Base-by-base conservation (phyloP, 352 stramenopile genomes). In the Thalassiosira livingstoniorum region DNA sequence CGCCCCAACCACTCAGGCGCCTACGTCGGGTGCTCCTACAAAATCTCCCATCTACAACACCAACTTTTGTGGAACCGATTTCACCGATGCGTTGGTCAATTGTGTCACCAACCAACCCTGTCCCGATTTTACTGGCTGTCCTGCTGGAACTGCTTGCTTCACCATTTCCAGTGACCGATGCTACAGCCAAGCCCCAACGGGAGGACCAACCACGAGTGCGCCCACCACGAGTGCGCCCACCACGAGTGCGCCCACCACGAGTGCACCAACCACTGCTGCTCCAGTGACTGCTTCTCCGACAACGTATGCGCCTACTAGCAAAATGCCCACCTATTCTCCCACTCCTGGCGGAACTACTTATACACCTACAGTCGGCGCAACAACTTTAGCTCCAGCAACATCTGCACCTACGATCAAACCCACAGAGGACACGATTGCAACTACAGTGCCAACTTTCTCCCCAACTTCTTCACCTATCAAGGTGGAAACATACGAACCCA, bases 251-350 rank as follows among this genome's bases (percentile, higher is more conserved):
- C 18, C 7, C 18, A 18, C 42, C 42, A 31, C 58, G 51, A 66
- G 31, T 34, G 4, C 34, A 18, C 11, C 32, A 31, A 23, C 60
- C 2, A 67, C 60, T 23, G 11, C 4, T 27, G 60, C 31, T 70
- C 10, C 35, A 31, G 10, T 42, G 1, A 72, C 64, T 1, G 0
- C 32, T 5, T 39, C 43, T n/a, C 64, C 64, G 11, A 72, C 64
- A 13, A 4, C 64, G 47, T 37, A 25, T 4, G 29, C 27, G 18
- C 34, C 45, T 18, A 70, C 60, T 29, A 27, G 43, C 27, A 21
- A 34, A 34, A 10, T 70, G 31, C 62, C 62, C 2, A 70, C 62
- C 2, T 70, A 42, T 39, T 42, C 62, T 31, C 64, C 64, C 21
- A 72, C 43, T 15, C 10, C 64, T 29, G 27, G 23, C 1, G 35